Conservation (phyloP, 2,329 filamentous ascomycete genomes). For the Arthroderma sp. region DNA sequence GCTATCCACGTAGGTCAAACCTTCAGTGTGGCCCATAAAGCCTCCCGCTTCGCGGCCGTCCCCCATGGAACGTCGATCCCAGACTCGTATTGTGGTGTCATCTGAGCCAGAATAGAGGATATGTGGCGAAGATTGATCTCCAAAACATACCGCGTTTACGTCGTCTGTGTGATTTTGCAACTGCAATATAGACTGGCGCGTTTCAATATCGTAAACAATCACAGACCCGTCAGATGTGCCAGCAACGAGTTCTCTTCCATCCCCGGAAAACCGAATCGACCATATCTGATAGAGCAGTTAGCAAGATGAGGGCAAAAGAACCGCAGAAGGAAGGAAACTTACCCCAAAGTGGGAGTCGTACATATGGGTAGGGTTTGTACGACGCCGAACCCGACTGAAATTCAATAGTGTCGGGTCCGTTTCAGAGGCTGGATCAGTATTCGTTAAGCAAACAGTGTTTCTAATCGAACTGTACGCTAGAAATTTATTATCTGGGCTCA, state of each 20-base stretch:
- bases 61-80: conserved; percentile 67
- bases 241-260: conserved; percentile 79
- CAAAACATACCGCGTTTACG: conserved; percentile 94
- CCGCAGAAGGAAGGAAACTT: conserved; percentile 11
- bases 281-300: conserved; percentile 47
- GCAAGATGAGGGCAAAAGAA: not conserved
- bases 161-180: conserved; percentile 72
- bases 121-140: conserved; percentile 75
- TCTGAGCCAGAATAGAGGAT: conserved; percentile 94
- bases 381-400: conserved; percentile 42
- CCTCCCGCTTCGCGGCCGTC: conserved; percentile 50
- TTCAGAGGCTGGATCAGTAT: conserved; percentile 70
- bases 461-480: conserved; percentile 85
- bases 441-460: conserved; percentile 68
- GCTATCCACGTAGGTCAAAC: conserved; percentile 56
- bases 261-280: conserved; percentile 84
- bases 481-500: conserved; percentile 84
- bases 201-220: conserved; percentile 86
- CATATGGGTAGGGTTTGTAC: conserved; percentile 20
- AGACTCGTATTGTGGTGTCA: conserved; percentile 86
- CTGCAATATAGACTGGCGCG: conserved; percentile 57
- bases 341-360: conserved; percentile 32
- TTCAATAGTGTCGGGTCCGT: conserved; percentile 72
- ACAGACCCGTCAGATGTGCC: conserved; percentile 69
- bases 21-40: conserved; percentile 41